Base-by-base conservation (phyloP, 225 moss, liverwort and hornwort genomes). In the Marchantia paleacea region DNA sequence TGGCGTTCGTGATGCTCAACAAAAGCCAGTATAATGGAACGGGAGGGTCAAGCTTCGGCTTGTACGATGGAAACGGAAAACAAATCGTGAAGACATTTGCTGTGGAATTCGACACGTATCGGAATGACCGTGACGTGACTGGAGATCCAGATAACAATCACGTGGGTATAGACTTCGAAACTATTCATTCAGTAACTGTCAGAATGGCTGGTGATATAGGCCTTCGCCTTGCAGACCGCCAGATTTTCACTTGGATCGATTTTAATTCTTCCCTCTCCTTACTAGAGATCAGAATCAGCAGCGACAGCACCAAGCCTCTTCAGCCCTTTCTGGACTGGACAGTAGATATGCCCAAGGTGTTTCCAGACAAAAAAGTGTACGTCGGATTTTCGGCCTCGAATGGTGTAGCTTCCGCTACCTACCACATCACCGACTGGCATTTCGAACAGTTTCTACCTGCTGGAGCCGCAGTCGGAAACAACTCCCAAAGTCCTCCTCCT, bases 241-340 rank as follows among this genome's bases (percentile, higher is more conserved):
- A 7, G 3, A 15, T 39, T 25, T 83, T 72, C 31, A 51, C 83
- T 67, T 83, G 83, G 83, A 80, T 83, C 26, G 83, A 83, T 31
- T 83, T 75, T 61, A 67, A 79, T 53, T 79, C 79, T 10, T 64
- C 49, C 47, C 63, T 47, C 25, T 25, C 75, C 75, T 48, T 50
- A n/a, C 30, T 83, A 63, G 83, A 83, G 67, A 66, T 83, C 20
- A 83, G 83, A 51, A 68, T 83, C 55, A 79, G 54, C 61, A 30
- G 55, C 53, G 55, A 28, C 39, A 12, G 22, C 20, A 47, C 74
- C 54, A 80, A 52, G 55, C 83, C 83, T 2, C 0, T 3, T 6
- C 39, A 19, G 9, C 10, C 83, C 3, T 16, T 83, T 13, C 58
- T 83, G 25, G 19, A 54, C 14, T 15, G 68, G 49, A 6, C 49